Evolutionary conservation across 2,329 filamentous ascomycete genomes (phyloP), one percentile per base, ranked within the genome.

Genomic region (Canariomyces notabilis): DNA sequence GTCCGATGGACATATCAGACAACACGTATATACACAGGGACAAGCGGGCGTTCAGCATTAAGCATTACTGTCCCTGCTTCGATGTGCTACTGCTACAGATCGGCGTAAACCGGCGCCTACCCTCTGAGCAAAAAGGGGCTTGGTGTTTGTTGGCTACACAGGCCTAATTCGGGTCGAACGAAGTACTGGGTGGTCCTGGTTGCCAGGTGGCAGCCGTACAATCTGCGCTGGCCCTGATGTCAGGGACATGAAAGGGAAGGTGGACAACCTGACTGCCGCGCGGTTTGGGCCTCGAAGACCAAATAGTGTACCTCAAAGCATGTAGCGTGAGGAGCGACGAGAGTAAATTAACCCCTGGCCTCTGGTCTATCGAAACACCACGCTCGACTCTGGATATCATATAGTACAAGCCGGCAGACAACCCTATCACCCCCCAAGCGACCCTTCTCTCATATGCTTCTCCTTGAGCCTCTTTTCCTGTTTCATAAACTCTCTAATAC

Each of bases 401-500:
- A 39, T 43, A 14, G 16, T 37, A 46, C 37, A 46, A n/a, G n/a
- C 15, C 22, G 8, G 8, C 15, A 12, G 14, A 61, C 60, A 73
- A 40, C 36, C n/a, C n/a, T n/a, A n/a, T 45, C 26, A 54, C n/a
- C 67, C 68, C 1, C 71, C 70, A n/a, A 61, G 42, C 2, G 69
- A 71, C n/a, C 75, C 71, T 45, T 82, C 79, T 42, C 72, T 68
- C 58, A 69, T 65, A 62, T 90, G 87, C 65, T 80, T 85, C 65
- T 87, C 75, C 66, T 88, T 91, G 50, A 98, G 67, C 64, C 74
- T 84, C 76, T 97, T 97, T 72, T 98, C 93, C 50, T 85, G 89
- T 72, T 85, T 89, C 91, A 98, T 97, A 61, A 98, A 98, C 65
- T 95, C 91, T 51, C 88, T 75, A 55, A 98, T 96, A 0, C 91